These are phyloP conservation scores for Epichloe amarillans DNA, from an alignment of 2,329 filamentous ascomycete genomes.

Conservation along the genomic window DNA sequence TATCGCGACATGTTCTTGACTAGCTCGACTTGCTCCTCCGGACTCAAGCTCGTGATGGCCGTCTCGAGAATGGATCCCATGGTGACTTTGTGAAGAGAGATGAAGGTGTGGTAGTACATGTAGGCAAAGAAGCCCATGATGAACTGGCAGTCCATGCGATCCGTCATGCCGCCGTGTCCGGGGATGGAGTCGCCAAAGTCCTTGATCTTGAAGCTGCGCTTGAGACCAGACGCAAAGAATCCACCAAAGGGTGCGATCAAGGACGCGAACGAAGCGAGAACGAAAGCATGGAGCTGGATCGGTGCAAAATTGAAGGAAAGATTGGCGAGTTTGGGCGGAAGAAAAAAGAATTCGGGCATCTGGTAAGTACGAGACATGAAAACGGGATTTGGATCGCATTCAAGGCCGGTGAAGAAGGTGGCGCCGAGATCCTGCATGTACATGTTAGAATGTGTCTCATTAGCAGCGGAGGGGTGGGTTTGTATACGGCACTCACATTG, in stretches of 20 bases:
- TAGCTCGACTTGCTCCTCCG: constrained; percentile 81
- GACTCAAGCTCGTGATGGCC: constrained; percentile 75
- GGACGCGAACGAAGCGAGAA: constrained; percentile 86
- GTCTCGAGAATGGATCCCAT: constrained; percentile 82
- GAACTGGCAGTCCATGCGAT: constrained; percentile 99
- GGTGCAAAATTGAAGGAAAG: constrained; percentile 65
- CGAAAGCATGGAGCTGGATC: constrained; percentile 85
- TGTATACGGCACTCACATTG: constrained; percentile 40
- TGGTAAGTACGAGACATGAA: constrained; percentile 69
- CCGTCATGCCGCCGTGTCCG: constrained; percentile 93
- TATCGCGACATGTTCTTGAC: constrained; percentile 52
- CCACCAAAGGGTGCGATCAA: constrained; percentile 95
- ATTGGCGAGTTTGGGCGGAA: constrained; percentile 39
- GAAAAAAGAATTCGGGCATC: constrained; percentile 62
- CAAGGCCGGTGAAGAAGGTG: constrained; percentile 79
- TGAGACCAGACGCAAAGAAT: constrained; percentile 94
- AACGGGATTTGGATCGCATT: constrained; percentile 83
- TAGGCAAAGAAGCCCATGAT: constrained; percentile 99
- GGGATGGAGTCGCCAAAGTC: constrained; percentile 98
- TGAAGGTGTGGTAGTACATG: constrained; percentile 98
- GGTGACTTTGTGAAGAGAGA: constrained; percentile 73
- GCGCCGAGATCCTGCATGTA: constrained; percentile 61
- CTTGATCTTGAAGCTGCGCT: constrained; percentile 99
- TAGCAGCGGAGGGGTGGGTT: background rate
- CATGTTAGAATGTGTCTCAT: background rate